Percentiles rank a stretch among this genome's conserved stretches.
These are phyloP conservation scores for Kockiozyma suomiensis DNA, from an alignment of 805 yeast species.

Conservation along the genomic window DNA sequence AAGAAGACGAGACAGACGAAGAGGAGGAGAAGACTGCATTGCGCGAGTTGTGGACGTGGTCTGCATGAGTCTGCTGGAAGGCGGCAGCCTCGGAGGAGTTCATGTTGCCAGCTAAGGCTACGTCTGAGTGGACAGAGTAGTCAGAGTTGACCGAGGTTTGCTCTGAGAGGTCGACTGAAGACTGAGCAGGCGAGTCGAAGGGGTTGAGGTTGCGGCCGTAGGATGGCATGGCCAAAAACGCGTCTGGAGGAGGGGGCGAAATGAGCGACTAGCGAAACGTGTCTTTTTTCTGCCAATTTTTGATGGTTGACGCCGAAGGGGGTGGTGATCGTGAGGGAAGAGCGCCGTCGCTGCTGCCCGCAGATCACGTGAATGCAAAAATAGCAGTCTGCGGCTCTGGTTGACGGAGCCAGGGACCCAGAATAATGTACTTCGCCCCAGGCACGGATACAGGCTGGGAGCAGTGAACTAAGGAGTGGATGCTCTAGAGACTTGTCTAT, in stretches of 20 bases:
- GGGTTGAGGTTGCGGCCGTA: slow-evolving; percentile 22
- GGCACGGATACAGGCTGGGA: too few relatives aligned
- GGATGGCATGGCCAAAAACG: slow-evolving; percentile 11
- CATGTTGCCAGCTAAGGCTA: slow-evolving; percentile 14
- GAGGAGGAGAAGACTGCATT: slow-evolving; percentile 28
- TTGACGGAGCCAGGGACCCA: not conserved
- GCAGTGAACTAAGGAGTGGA: too few relatives aligned
- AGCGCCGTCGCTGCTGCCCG: not conserved
- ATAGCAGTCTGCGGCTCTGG: not conserved
- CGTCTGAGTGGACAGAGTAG: slow-evolving; percentile 24
- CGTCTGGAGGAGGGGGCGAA: slow-evolving; percentile 1
- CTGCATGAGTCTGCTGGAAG: slow-evolving; percentile 17
- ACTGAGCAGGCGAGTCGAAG: slow-evolving; percentile 30
- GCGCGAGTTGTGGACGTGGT: slow-evolving; percentile 32
- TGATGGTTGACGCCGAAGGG: not conserved
- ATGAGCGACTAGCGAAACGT: not conserved
- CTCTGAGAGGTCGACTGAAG: slow-evolving; percentile 17
- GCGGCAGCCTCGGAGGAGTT: slow-evolving; percentile 19
- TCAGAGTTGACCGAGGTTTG: slow-evolving; percentile 28
- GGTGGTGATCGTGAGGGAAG: not conserved
- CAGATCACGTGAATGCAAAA: not conserved
- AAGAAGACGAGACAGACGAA: slow-evolving; percentile 22
- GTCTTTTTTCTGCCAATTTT: too few relatives aligned
- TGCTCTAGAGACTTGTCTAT: too few relatives aligned
- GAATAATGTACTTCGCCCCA: too few relatives aligned